These are phyloP conservation scores for Echria macrotheca DNA, from an alignment of 495 filamentous ascomycete species.

Conservation along the genomic window DNA sequence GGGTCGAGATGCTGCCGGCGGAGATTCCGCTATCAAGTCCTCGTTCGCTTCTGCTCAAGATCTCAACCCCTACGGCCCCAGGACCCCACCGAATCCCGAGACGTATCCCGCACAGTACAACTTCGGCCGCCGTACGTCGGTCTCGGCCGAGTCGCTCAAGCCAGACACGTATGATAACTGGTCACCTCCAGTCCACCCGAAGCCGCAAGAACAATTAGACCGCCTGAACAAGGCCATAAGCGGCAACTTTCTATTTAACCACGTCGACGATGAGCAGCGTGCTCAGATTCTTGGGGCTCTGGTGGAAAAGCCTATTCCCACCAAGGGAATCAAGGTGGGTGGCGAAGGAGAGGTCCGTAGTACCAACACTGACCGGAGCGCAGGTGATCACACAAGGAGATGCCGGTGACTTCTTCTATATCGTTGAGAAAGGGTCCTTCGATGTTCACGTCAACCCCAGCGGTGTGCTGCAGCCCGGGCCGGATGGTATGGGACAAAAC, in stretches of 20 bases:
- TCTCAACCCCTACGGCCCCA: conserved; percentile 36
- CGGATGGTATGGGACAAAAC: conserved; percentile 76
- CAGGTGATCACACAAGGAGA: conserved; percentile 92
- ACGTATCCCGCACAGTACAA: conserved; percentile 92
- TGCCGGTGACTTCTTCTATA: conserved; percentile 94
- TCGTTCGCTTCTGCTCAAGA: conserved; percentile 43
- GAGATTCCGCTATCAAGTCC: conserved; percentile 27
- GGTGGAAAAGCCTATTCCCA: conserved; percentile 90
- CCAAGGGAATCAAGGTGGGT: conserved; percentile 79
- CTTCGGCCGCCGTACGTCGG: conserved; percentile 86
- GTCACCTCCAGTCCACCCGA: conserved; percentile 78
- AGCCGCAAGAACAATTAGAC: conserved; percentile 71
- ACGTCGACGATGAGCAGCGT: conserved; percentile 88
- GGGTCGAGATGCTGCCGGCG: too few species aligned
- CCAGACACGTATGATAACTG: conserved; percentile 84
- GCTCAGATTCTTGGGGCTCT: conserved; percentile 82
- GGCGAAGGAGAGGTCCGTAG: background rate
- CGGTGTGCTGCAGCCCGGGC: conserved; percentile 75
- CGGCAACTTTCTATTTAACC: conserved; percentile 88
- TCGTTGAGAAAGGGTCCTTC: conserved; percentile 86
- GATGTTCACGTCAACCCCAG: conserved; percentile 82
- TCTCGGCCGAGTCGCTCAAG: conserved; percentile 93
- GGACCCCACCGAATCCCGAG: conserved; percentile 46
- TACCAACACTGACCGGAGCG: conserved; percentile 11
- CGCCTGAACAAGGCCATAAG: conserved; percentile 78